Percentiles rank a stretch among this genome's conserved stretches.
Evolutionary conservation across 768 basidiomycete species (phyloP).

Genomic region (Dentipellis fragilis): DNA sequence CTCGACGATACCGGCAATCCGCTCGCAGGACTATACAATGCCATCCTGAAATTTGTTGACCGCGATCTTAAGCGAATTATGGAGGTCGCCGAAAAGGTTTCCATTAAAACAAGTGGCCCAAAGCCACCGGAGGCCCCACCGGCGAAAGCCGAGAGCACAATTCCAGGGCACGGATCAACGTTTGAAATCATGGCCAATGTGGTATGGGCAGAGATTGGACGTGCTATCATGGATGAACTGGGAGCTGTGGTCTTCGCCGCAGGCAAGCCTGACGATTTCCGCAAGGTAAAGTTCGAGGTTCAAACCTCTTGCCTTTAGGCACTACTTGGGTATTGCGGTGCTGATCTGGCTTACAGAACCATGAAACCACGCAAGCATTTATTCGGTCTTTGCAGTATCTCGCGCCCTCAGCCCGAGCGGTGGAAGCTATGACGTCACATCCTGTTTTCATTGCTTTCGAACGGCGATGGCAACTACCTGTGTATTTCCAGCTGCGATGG

Average conservation of each 20-base stretch:
- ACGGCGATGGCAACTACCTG: constrained; percentile 88
- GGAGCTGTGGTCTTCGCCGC: constrained; percentile 82
- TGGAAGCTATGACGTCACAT: constrained; percentile 65
- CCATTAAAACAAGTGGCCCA: constrained; percentile 26
- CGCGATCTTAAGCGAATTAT: constrained; percentile 66
- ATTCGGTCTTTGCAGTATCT: constrained; percentile 73
- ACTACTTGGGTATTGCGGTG: no score
- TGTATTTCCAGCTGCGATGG: constrained; percentile 96
- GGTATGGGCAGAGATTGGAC: constrained; percentile 79
- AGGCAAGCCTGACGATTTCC: constrained; percentile 83
- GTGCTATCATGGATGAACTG: constrained; percentile 75
- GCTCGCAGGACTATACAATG: constrained; percentile 71
- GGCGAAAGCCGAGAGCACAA: constrained; percentile 13
- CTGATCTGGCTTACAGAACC: constrained; percentile 42
- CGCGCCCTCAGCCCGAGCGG: constrained; percentile 63
- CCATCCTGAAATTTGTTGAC: constrained; percentile 71
- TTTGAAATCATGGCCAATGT: constrained; percentile 86
- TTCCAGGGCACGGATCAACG: constrained; percentile 17
- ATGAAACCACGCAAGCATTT: constrained; percentile 77
- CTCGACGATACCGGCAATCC: constrained; percentile 60
- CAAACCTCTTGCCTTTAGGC: background rate
- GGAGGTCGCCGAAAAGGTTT: constrained; percentile 63
- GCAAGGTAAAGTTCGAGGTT: constrained; percentile 44
- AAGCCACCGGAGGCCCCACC: background rate
- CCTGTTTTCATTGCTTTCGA: constrained; percentile 65